These are phyloP conservation scores for Austroboletus rostrupii DNA, from an alignment of 1,284 basidiomycete genomes.

Conservation along the genomic window DNA sequence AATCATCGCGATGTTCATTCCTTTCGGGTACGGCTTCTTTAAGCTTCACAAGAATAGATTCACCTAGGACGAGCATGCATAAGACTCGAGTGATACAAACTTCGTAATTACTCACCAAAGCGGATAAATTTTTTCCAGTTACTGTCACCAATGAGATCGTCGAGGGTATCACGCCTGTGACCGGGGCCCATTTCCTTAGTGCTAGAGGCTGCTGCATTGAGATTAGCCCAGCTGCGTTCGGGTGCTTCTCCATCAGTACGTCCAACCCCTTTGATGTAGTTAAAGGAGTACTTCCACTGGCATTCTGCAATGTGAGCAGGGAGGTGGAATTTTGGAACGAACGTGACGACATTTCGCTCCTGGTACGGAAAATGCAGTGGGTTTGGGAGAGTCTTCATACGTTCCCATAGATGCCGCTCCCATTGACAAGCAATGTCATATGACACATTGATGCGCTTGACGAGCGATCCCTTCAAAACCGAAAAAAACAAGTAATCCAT, in stretches of 20 bases:
- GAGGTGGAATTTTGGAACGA: constrained; percentile 9
- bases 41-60: not conserved
- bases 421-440: constrained; percentile 7
- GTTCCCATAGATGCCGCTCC: not conserved
- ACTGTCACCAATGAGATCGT: constrained; percentile 2
- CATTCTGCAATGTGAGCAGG: constrained; percentile 6
- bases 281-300: constrained; percentile 10
- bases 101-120: not conserved
- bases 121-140: constrained; percentile 8
- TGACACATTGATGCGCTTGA: not conserved
- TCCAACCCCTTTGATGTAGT: not conserved
- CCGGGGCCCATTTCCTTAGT: constrained; percentile 14
- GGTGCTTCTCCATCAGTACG: constrained; percentile 6
- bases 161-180: not conserved
- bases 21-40: not conserved
- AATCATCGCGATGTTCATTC: not conserved
- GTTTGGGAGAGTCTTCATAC: not conserved
- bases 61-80: not conserved
- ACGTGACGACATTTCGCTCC: not conserved
- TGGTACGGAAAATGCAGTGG: not conserved
- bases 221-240: not conserved
- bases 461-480: not conserved
- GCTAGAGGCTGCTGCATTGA: constrained; percentile 9
- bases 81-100: too few species aligned
- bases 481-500: constrained; percentile 1